These are phyloP conservation scores for Trypanosoma scelopori DNA, from an alignment of 208 protist genomes.

Conservation along the genomic window DNA sequence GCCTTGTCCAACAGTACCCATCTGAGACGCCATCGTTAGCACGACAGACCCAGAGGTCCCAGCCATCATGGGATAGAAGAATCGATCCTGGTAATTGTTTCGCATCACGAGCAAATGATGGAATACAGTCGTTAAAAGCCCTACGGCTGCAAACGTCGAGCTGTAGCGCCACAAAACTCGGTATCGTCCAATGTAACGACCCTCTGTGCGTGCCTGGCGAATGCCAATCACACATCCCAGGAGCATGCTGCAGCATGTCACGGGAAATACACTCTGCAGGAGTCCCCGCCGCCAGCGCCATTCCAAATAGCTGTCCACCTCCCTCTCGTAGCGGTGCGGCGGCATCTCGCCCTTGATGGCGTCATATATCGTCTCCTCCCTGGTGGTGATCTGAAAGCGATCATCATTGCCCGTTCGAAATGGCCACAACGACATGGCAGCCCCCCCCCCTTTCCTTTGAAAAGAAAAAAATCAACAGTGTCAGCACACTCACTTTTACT, in stretches of 20 bases:
- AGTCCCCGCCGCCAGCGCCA: conserved; percentile 83
- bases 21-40: conserved; percentile 62
- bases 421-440: conserved; percentile 72
- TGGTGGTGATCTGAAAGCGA: conserved; percentile 53
- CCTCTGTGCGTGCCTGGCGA: conserved; percentile 69
- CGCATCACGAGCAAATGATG: conserved; percentile 80
- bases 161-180: conserved; percentile 81
- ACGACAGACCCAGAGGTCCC: conserved; percentile 48
- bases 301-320: conserved; percentile 74
- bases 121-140: conserved; percentile 65
- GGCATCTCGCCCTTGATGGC: conserved; percentile 60
- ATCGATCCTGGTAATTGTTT: conserved; percentile 75
- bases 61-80: conserved; percentile 74
- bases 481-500: too few species aligned
- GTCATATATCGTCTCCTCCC: conserved; percentile 70
- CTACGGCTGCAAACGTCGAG: conserved; percentile 71
- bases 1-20: conserved; percentile 65
- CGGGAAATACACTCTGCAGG: conserved; percentile 79
- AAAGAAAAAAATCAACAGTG: too few species aligned
- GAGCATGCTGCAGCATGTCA: conserved; percentile 60
- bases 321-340: conserved; percentile 55
- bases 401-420: conserved; percentile 89
- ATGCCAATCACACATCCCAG: conserved; percentile 68
- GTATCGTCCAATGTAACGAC: conserved; percentile 78
- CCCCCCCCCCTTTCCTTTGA: background rate